Base-by-base conservation (phyloP, 2,329 filamentous ascomycete genomes). In the Fusarium hainanense region DNA sequence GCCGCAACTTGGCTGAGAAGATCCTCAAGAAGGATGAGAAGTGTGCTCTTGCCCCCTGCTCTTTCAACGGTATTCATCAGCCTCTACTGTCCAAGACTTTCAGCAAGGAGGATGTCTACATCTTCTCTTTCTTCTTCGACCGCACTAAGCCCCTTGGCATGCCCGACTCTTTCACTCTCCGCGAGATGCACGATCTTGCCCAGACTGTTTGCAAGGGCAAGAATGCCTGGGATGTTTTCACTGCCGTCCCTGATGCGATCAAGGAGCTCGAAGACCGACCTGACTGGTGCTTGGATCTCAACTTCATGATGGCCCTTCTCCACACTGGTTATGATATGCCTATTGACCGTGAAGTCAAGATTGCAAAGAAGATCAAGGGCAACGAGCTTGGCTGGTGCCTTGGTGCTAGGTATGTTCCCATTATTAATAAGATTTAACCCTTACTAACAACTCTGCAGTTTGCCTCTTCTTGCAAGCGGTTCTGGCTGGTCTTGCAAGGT, bases 321-420 rank as follows among this genome's bases (percentile, higher is more conserved):
- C 94, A 98, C 81, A 97, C 93, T 8, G 96, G 96, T 5, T 99
- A 99, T 77, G 96, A 98, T 73, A 98, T 99, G 93, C 95, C 95
- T 6, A 90, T 98, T 75, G 93, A 97, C 73, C 88, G 97, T 41
- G 96, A 99, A 81, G 94, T 99, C 71, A 95, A 93, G 86, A 97
- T 98, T 78, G 96, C 95, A 64, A 99, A 99, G 92, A 97, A 98
- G 87, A 97, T 99, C 78, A 95, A 97, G 84, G 90, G 90, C 59
- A 98, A 98, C 80, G 97, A 99, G 84, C 83, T 99, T 75, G 96
- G 96, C 41, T 99, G 96, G 96, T 98, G 95, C 83, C 85, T 99
- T 77, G 96, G 96, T 80, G 96, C 96, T 71, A 97, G 93, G 93
- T 96, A 85, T 83, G 90, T 25, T 57, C 40, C 25, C 27, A n/a